Evolutionary conservation across 2,329 filamentous ascomycete species (phyloP).

Genomic region (Botrytis aclada): DNA sequence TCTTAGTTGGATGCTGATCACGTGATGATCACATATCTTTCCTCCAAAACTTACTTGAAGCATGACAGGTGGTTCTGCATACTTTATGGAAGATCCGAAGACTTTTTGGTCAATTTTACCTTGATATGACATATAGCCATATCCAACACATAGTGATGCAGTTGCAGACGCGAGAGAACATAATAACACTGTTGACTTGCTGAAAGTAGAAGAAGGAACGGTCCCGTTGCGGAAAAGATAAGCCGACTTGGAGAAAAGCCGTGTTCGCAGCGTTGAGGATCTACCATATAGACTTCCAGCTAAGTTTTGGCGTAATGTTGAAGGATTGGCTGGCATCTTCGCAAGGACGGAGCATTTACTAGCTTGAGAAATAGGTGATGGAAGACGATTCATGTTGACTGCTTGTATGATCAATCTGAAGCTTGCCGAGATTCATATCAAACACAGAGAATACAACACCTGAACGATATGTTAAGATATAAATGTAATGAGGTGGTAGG

Average conservation of each 20-base stretch:
- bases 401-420: not conserved
- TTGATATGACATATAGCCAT: not conserved
- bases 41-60: constrained; percentile 8
- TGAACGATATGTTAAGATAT: not conserved
- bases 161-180: constrained; percentile 17
- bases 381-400: not conserved
- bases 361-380: not conserved
- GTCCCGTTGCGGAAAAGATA: not conserved
- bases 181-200: constrained; percentile 10
- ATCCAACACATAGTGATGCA: constrained; percentile 5
- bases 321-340: not conserved
- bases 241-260: not conserved
- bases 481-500: not conserved
- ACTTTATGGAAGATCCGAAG: constrained; percentile 11
- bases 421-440: not conserved
- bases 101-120: not conserved
- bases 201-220: constrained; percentile 2
- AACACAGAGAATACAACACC: not conserved
- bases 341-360: not conserved
- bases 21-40: not conserved
- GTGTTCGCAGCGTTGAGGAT: not conserved
- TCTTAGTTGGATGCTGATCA: not conserved
- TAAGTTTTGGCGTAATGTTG: not conserved
- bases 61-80: constrained; percentile 17
- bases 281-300: not conserved